phyloP scores from a whole-genome alignment of 495 filamentous ascomycete species.

The Poronia punctata region DNA sequence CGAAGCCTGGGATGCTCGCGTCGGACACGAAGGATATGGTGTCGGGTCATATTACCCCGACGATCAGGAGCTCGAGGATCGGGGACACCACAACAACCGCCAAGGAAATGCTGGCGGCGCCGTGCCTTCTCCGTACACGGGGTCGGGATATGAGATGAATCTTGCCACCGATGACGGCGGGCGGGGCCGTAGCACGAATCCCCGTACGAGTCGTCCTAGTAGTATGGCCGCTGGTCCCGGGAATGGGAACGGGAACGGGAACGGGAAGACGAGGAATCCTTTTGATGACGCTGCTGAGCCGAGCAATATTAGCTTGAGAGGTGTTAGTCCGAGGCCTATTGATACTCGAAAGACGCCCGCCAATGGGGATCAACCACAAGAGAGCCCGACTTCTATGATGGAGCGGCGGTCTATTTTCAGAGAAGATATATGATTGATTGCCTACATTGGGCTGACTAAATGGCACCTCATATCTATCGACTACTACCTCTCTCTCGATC shows the following conservation, averaged over 20 bases:
- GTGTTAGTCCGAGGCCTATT: constrained; percentile 51
- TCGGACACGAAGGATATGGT: constrained; percentile 53
- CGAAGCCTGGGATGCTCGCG: constrained; percentile 65
- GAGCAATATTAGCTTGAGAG: constrained; percentile 47
- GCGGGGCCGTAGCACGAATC: constrained; percentile 40
- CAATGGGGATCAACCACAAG: constrained; percentile 19
- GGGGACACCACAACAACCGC: constrained; percentile 11
- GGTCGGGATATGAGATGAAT: constrained; percentile 10
- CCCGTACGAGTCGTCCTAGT: constrained; percentile 18
- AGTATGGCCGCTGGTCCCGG: neutral
- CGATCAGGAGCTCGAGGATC: constrained; percentile 53
- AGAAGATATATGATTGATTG: constrained; percentile 36
- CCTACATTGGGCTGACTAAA: too few species aligned
- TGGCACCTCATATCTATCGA: too few species aligned
- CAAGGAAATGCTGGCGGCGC: neutral
- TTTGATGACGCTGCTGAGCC: constrained; percentile 51
- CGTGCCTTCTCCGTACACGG: too few species aligned
- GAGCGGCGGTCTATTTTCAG: constrained; percentile 45
- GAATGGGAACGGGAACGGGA: neutral
- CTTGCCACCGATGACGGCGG: constrained; percentile 23
- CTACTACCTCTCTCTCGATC: too few species aligned
- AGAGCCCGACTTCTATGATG: constrained; percentile 27
- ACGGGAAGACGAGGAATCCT: constrained; percentile 40
- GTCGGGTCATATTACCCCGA: constrained; percentile 51
- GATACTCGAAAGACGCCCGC: constrained; percentile 25